These are phyloP conservation scores for Hypoxylon lenormandii DNA, from an alignment of 495 filamentous ascomycete genomes.

Conservation along the genomic window DNA sequence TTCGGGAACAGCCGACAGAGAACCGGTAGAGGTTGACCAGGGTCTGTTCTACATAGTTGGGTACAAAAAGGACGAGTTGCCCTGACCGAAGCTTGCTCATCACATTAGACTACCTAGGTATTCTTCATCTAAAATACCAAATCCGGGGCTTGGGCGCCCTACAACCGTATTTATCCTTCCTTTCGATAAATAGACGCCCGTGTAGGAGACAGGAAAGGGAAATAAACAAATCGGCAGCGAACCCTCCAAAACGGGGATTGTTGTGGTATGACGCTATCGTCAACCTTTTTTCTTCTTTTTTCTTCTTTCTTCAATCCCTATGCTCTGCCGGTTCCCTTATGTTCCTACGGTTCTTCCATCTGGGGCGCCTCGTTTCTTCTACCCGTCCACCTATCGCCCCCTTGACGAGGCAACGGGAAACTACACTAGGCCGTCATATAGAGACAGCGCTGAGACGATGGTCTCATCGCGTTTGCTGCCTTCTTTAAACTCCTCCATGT, in stretches of 20 bases:
- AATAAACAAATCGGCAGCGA: constrained; percentile 29
- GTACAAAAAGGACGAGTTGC: constrained; percentile 4
- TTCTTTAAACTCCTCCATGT: constrained; percentile 98
- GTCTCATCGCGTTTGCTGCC: constrained; percentile 98
- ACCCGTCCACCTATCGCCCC: constrained; percentile 7
- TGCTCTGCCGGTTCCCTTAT: constrained; percentile 12
- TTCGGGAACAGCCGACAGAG: neutral
- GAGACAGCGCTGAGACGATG: constrained; percentile 95
- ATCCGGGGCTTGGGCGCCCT: constrained; percentile 26
- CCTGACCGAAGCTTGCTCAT: constrained; percentile 32
- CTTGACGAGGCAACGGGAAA: neutral
- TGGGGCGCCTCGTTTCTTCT: constrained; percentile 28
- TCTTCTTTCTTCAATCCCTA: constrained; percentile 22
- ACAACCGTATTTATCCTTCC: constrained; percentile 36
- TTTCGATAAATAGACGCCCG: constrained; percentile 27
- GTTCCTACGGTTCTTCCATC: constrained; percentile 21
- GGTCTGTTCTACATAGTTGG: neutral
- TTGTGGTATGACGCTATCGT: constrained; percentile 26
- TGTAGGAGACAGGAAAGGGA: constrained; percentile 31
- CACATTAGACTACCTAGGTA: constrained; percentile 44
- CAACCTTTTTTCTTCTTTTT: constrained; percentile 25
- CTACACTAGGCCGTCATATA: constrained; percentile 94
- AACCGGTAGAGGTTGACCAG: neutral
- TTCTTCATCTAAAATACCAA: constrained; percentile 28
- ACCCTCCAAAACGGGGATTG: constrained; percentile 20